Evolutionary conservation across 345 rosid species (phyloP).

Genomic region (Eucalyptus marginata): DNA sequence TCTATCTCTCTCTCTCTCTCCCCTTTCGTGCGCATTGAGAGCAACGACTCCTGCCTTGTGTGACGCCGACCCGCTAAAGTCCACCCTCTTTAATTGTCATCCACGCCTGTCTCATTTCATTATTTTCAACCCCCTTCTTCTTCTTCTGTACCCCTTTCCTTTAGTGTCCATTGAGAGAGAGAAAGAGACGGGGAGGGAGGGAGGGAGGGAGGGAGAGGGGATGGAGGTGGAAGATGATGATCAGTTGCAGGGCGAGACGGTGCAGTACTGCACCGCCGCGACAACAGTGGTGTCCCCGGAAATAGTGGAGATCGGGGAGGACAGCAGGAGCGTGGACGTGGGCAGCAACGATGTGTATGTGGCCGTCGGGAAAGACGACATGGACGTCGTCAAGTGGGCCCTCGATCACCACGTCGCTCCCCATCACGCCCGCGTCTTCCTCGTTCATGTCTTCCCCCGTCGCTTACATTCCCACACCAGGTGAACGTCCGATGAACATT

Average conservation of each 20-base stretch:
- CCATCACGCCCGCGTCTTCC: conserved; percentile 15
- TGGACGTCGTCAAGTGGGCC: conserved; percentile 43
- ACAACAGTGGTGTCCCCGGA: conserved; percentile 31
- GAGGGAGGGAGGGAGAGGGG: conserved; percentile 1
- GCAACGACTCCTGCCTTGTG: conserved; percentile 21
- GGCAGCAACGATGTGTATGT: conserved; percentile 41
- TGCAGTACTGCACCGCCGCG: not conserved
- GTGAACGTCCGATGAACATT: conserved; percentile 1
- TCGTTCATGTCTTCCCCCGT: conserved; percentile 51
- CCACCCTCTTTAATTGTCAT: not conserved
- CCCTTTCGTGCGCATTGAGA: conserved; percentile 22
- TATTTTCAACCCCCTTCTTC: not conserved
- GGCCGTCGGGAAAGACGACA: conserved; percentile 54
- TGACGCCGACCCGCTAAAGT: not conserved
- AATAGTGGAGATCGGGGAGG: conserved; percentile 58
- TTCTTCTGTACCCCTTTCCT: not conserved
- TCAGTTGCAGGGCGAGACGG: not conserved
- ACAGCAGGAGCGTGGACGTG: conserved; percentile 5
- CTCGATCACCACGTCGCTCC: conserved; percentile 30
- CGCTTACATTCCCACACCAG: conserved; percentile 40
- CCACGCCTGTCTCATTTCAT: not conserved
- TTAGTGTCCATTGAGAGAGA: not conserved
- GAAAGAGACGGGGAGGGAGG: not conserved
- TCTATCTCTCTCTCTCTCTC: not conserved
- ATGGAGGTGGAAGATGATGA: not conserved